Evolutionary conservation across 2,329 filamentous ascomycete species (phyloP).

Genomic region (Colletotrichum spinosum): DNA sequence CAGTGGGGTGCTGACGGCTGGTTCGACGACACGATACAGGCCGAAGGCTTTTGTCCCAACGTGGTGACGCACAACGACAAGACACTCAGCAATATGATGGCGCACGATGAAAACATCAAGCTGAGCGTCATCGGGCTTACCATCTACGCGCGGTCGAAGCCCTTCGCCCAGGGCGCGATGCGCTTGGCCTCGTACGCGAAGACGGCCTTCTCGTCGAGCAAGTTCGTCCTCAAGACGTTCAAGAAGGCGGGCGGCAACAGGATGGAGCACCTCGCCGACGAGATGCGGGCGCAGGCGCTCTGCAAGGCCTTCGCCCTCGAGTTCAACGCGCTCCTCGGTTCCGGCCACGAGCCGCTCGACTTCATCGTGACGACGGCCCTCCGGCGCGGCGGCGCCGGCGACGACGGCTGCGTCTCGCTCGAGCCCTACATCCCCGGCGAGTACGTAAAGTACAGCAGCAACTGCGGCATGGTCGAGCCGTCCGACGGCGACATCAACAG

Average conservation of each 20-base stretch:
- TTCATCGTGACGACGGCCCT: slow-evolving; percentile 48
- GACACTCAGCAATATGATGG: slow-evolving; percentile 52
- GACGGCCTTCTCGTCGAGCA: slow-evolving; percentile 42
- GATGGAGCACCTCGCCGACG: slow-evolving; percentile 48
- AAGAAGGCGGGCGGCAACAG: slow-evolving; percentile 39
- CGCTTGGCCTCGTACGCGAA: slow-evolving; percentile 51
- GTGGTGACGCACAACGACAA: slow-evolving; percentile 40
- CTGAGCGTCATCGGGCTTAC: slow-evolving; percentile 48
- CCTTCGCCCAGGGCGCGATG: slow-evolving; percentile 48
- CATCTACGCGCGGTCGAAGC: slow-evolving; percentile 45
- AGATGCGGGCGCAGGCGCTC: slow-evolving; percentile 53
- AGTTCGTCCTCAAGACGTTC: slow-evolving; percentile 51
- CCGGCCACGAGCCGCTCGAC: slow-evolving; percentile 44
- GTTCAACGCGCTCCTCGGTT: slow-evolving; percentile 48
- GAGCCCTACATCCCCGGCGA: slow-evolving; percentile 50
- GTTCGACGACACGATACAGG: slow-evolving; percentile 44
- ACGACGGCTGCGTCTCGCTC: slow-evolving; percentile 44
- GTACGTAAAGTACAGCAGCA: slow-evolving; percentile 55
- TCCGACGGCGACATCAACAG: slow-evolving; percentile 42
- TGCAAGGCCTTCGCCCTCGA: slow-evolving; percentile 55
- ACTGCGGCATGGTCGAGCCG: slow-evolving; percentile 46
- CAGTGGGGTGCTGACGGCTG: slow-evolving; percentile 43
- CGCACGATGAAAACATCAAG: slow-evolving; percentile 48
- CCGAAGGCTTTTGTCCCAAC: slow-evolving; percentile 47
- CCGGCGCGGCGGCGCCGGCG: slow-evolving; percentile 39